Base-by-base conservation (phyloP, 352 stramenopile species). In the Pythium vanterpoolii region DNA sequence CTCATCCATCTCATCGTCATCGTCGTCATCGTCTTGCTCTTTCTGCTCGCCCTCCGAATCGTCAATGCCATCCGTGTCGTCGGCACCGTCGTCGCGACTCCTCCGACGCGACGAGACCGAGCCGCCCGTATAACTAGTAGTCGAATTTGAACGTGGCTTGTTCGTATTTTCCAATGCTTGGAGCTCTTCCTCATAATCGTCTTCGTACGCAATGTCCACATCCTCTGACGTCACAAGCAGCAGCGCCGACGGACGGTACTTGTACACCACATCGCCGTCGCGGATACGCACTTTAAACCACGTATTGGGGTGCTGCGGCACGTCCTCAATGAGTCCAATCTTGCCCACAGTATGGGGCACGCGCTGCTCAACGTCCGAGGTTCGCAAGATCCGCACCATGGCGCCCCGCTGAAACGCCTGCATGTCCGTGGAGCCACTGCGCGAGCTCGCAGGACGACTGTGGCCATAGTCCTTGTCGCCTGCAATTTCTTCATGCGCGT, bases 221-320 rank as follows among this genome's bases (percentile, higher is more conserved):
- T 72, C 62, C 10, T 65, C 56, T 14, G 63, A 54, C 0, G 34
- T 26, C 18, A 91, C 55, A 24, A 87, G 63, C 52, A 87, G 70
- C 24, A 95, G 53, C 19, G 83, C 86, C 9, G 86, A 95, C 48
- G 83, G 77, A 7, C 86, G 75, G 66, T 93, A 95, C 65, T 92
- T 95, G 72, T 93, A 93, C 56, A 92, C 79, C n/a, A 95, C 83
- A 24, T 95, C 83, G 31, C 81, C 81, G 42, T 93, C 81, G 18
- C 76, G 74, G 31, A 95, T 92, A 6, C 86, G 76, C 59, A 95
- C 86, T 57, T 83, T 88, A 57, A 90, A 92, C 86, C 86, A 95
- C 59, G 86, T 95, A 47, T 93, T 95, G 9, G 86, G 86, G 60
- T 95, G 86, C 54, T 82, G 77, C 33, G 86, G 86, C 0, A 87